Conservation (phyloP, 192 early-diverging fungal species). For the Coemansia sp. region DNA sequence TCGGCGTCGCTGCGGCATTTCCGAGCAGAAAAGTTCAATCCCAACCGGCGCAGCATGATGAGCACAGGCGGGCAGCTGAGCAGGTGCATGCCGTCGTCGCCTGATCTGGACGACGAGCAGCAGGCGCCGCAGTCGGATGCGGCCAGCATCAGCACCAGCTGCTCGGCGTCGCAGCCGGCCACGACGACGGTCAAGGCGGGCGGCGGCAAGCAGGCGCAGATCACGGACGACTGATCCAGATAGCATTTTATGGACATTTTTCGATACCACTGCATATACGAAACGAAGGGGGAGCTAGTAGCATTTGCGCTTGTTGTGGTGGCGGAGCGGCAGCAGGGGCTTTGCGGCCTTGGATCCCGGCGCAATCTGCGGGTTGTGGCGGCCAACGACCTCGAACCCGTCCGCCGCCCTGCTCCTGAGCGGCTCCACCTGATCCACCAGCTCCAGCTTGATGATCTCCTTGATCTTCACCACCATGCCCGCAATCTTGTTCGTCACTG, state of each 20-base stretch:
- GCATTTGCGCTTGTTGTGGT: not conserved
- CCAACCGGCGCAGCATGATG: constrained; percentile 27
- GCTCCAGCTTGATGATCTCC: constrained; percentile 55
- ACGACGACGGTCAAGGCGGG: not conserved
- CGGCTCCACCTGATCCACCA: constrained; percentile 32
- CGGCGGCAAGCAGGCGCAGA: constrained; percentile 30
- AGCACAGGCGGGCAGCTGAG: constrained; percentile 16
- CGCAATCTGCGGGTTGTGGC: constrained; percentile 36
- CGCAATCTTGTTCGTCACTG: constrained; percentile 48
- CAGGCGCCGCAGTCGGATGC: constrained; percentile 22
- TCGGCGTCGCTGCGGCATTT: constrained; percentile 24
- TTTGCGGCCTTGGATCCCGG: constrained; percentile 45
- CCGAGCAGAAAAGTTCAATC: constrained; percentile 18
- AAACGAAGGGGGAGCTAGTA: no score
- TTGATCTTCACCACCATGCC: constrained; percentile 60
- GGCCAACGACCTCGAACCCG: constrained; percentile 44
- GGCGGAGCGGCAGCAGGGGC: constrained; percentile 29
- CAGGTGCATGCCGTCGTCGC: constrained; percentile 6
- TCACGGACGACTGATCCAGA: constrained; percentile 16
- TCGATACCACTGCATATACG: not conserved
- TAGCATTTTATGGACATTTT: not conserved
- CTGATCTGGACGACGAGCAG: not conserved
- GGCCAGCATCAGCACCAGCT: constrained; percentile 23
- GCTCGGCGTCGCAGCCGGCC: constrained; percentile 15
- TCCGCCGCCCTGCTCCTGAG: constrained; percentile 12